Evolutionary conservation across 2,329 filamentous ascomycete genomes (phyloP).

Genomic region (Dothistroma pini): DNA sequence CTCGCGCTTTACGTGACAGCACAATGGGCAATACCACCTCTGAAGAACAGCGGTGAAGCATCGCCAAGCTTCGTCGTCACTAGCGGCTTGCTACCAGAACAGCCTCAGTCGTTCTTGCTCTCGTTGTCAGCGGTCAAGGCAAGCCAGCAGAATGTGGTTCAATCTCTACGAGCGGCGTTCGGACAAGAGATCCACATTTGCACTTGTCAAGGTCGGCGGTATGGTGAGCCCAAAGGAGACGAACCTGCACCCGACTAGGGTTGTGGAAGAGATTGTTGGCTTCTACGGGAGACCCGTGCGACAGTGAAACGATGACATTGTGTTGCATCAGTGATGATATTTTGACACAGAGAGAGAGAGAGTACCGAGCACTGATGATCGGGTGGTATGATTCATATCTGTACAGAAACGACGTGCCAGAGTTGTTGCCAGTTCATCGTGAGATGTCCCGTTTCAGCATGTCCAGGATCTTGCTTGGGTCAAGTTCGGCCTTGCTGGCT

Average conservation of each 20-base stretch:
- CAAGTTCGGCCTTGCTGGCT: slow-evolving; percentile 22
- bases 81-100: slow-evolving; percentile 12
- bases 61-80: slow-evolving; percentile 11
- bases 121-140: slow-evolving; percentile 15
- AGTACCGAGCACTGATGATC: neutral
- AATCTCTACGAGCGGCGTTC: slow-evolving; percentile 8
- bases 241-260: slow-evolving; percentile 6
- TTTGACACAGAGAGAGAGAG: neutral
- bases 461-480: slow-evolving; percentile 41
- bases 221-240: slow-evolving; percentile 6
- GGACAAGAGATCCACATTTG: slow-evolving; percentile 13
- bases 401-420: neutral
- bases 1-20: slow-evolving; percentile 13
- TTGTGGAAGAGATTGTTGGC: slow-evolving; percentile 9
- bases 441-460: slow-evolving; percentile 44
- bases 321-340: slow-evolving; percentile 2
- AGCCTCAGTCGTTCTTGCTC: slow-evolving; percentile 4
- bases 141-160: slow-evolving; percentile 14
- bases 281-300: slow-evolving; percentile 8
- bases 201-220: slow-evolving; percentile 10
- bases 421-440: slow-evolving; percentile 7
- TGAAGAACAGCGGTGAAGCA: neutral
- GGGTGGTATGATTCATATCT: neutral
- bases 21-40: slow-evolving; percentile 12
- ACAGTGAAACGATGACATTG: slow-evolving; percentile 7